These are phyloP conservation scores for Sarocladium oryzae DNA, from an alignment of 2,329 filamentous ascomycete species.

Conservation along the genomic window DNA sequence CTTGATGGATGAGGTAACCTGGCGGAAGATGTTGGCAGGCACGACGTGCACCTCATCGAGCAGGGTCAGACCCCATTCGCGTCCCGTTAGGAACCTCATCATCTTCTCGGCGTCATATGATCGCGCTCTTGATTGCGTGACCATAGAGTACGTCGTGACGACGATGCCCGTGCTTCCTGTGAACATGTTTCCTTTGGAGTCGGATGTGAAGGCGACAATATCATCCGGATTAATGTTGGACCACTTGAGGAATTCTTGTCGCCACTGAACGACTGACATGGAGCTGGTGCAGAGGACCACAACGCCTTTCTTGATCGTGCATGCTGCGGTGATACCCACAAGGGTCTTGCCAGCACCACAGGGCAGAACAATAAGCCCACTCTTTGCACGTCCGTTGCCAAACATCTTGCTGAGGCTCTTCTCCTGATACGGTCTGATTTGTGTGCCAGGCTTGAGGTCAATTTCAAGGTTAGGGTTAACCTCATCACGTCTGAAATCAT, in stretches of 20 bases:
- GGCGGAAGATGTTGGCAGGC: slow-evolving; percentile 91
- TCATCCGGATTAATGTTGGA: slow-evolving; percentile 90
- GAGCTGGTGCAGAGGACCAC: slow-evolving; percentile 95
- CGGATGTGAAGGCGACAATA: slow-evolving; percentile 90
- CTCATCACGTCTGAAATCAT: slow-evolving; percentile 90
- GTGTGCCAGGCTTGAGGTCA: slow-evolving; percentile 79
- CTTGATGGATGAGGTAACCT: slow-evolving; percentile 87
- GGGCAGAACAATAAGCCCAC: slow-evolving; percentile 92
- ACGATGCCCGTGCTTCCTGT: slow-evolving; percentile 89
- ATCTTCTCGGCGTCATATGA: slow-evolving; percentile 94
- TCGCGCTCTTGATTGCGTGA: slow-evolving; percentile 81
- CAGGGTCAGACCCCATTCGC: slow-evolving; percentile 97
- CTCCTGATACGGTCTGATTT: slow-evolving; percentile 93
- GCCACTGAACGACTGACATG: slow-evolving; percentile 97
- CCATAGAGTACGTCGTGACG: slow-evolving; percentile 97
- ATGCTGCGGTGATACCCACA: slow-evolving; percentile 96
- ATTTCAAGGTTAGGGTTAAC: slow-evolving; percentile 89
- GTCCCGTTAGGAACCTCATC: slow-evolving; percentile 84
- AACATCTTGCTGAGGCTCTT: slow-evolving; percentile 99
- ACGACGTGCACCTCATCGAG: slow-evolving; percentile 98
- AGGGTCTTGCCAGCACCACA: slow-evolving; percentile 96
- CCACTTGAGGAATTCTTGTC: slow-evolving; percentile 95
- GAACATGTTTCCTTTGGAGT: slow-evolving; percentile 75
- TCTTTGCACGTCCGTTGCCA: slow-evolving; percentile 93
- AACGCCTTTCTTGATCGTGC: slow-evolving; percentile 93